phyloP scores from a whole-genome alignment of 2,329 filamentous ascomycete species.

The Apiospora saccharicola region DNA sequence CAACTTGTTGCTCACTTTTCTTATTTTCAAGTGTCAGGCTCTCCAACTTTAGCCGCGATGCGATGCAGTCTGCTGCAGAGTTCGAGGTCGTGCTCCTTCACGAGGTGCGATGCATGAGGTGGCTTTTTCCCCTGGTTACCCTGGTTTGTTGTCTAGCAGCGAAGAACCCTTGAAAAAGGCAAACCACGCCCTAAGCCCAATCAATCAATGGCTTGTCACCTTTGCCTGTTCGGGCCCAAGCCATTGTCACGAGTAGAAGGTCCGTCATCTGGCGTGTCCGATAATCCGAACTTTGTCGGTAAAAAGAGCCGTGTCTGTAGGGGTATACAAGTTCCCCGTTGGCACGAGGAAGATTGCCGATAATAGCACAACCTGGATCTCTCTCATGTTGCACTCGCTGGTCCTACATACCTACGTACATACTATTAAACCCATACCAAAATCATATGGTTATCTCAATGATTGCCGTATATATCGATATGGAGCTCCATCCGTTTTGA shows the following conservation, averaged over 20 bases:
- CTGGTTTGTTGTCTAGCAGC: background rate
- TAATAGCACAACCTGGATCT: background rate
- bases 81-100: background rate
- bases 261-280: conserved; percentile 5
- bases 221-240: background rate
- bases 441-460: background rate
- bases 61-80: background rate
- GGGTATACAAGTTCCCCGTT: background rate
- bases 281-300: background rate
- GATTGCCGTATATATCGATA: background rate
- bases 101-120: conserved; percentile 1
- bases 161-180: background rate
- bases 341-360: conserved; percentile 4
- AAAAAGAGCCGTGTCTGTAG: background rate
- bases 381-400: background rate
- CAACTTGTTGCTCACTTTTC: background rate
- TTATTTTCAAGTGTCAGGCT: background rate
- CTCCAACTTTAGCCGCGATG: background rate
- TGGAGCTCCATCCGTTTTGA: background rate
- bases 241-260: conserved; percentile 17
- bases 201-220: background rate
- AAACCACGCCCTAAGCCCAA: background rate
- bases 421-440: background rate
- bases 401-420: background rate
- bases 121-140: background rate